phyloP scores from a whole-genome alignment of 2,329 filamentous ascomycete genomes.

The Pseudocercospora musae region DNA sequence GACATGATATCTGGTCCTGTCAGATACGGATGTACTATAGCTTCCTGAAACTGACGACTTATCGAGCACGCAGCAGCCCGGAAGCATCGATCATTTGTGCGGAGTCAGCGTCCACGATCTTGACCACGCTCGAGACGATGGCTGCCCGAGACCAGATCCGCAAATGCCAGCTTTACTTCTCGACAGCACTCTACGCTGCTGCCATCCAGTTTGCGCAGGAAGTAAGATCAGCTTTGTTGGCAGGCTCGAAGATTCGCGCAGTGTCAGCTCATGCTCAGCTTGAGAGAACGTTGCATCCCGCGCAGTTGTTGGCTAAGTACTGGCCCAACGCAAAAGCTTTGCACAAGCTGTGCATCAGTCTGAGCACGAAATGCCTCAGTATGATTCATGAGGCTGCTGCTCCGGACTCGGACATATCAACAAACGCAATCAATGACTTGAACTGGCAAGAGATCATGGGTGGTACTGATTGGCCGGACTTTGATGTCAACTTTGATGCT shows the following conservation, averaged over 20 bases:
- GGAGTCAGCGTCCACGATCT: slow-evolving; percentile 9
- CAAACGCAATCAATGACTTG: not conserved
- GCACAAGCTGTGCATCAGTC: slow-evolving; percentile 5
- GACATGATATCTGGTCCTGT: slow-evolving; percentile 12
- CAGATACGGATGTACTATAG: slow-evolving; percentile 13
- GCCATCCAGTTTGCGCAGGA: slow-evolving; percentile 9
- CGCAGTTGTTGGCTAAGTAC: slow-evolving; percentile 7
- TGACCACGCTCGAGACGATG: slow-evolving; percentile 14
- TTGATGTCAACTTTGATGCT: not conserved
- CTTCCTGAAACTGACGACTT: slow-evolving; percentile 3
- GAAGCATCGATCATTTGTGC: not conserved
- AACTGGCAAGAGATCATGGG: not conserved
- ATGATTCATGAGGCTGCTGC: not conserved
- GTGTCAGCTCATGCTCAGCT: slow-evolving; percentile 12
- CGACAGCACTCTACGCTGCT: slow-evolving; percentile 8
- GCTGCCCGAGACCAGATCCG: not conserved
- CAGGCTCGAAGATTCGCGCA: slow-evolving; percentile 1
- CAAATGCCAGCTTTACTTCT: slow-evolving; percentile 3
- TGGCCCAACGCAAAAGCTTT: slow-evolving; percentile 13
- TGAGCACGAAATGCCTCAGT: not conserved
- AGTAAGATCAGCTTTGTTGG: not conserved
- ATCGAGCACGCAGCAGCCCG: not conserved
- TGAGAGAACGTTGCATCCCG: slow-evolving; percentile 7
- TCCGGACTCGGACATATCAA: not conserved
- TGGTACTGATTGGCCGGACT: not conserved